phyloP scores from a whole-genome alignment of 495 filamentous ascomycete species.

The Aspergillus ellipticus region DNA sequence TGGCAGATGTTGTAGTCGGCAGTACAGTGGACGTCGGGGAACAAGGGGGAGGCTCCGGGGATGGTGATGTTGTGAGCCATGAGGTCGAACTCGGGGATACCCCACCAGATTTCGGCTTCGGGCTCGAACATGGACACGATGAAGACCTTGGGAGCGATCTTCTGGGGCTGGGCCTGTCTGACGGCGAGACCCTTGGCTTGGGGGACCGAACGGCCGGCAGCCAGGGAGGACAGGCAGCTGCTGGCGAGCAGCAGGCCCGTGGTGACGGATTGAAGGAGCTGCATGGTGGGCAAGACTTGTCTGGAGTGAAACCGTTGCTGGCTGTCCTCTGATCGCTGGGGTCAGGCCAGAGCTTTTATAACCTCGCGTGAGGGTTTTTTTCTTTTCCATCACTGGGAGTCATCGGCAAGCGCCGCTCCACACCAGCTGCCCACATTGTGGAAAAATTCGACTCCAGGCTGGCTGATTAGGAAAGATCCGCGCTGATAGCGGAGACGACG shows the following conservation, averaged over 20 bases:
- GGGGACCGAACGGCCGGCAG: not conserved
- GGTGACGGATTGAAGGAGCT: conserved; percentile 13
- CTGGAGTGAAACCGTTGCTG: not conserved
- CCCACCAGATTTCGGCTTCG: conserved; percentile 66
- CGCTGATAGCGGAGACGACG: not conserved
- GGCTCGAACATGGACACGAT: conserved; percentile 69
- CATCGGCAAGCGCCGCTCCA: not conserved
- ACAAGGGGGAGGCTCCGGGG: conserved; percentile 63
- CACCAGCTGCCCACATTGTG: not conserved
- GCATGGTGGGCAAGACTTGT: conserved; percentile 6
- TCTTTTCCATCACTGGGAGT: not conserved
- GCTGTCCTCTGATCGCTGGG: not conserved
- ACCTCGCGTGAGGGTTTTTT: not conserved
- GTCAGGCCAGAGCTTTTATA: not conserved
- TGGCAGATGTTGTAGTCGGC: conserved; percentile 57
- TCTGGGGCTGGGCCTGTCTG: conserved; percentile 12
- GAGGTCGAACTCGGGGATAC: conserved; percentile 57
- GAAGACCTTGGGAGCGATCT: conserved; percentile 62
- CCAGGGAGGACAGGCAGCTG: conserved; percentile 12
- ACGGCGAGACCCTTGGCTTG: not conserved
- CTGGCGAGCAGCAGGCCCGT: conserved; percentile 13
- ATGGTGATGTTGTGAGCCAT: conserved; percentile 62
- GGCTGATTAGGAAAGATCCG: conserved; percentile 1
- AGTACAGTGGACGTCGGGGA: conserved; percentile 61
- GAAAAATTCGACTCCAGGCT: not conserved